Evolutionary conservation across 345 rosid species (phyloP).

Genomic region (Gossypium turneri): DNA sequence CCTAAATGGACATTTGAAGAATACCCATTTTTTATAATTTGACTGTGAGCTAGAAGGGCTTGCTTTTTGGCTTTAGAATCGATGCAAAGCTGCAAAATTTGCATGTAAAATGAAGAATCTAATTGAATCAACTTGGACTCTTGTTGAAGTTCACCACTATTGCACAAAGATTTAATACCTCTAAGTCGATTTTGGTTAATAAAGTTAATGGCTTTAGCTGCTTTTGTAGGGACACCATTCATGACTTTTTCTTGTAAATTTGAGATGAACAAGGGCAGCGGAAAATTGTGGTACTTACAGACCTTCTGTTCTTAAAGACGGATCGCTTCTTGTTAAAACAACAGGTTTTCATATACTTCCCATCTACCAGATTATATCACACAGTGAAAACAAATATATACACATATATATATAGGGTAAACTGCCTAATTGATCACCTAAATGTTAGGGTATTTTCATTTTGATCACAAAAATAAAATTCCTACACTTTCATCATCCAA

Average conservation of each 20-base stretch:
- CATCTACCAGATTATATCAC: too few species aligned
- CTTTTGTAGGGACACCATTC: not conserved
- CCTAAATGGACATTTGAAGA: constrained; percentile 33
- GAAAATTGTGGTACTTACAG: not conserved
- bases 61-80: constrained; percentile 16
- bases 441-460: too few species aligned
- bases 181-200: not conserved
- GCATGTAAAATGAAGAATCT: constrained; percentile 24
- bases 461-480: too few species aligned
- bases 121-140: constrained; percentile 12
- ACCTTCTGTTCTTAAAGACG: not conserved
- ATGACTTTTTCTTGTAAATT: not conserved
- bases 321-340: not conserved
- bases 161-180: not conserved
- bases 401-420: too few species aligned
- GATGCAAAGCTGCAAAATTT: constrained; percentile 37
- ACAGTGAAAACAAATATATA: too few species aligned
- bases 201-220: not conserved
- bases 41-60: constrained; percentile 39
- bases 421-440: too few species aligned
- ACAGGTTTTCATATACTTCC: not conserved
- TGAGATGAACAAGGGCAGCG: not conserved
- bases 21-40: constrained; percentile 41
- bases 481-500: too few species aligned
- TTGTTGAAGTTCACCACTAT: not conserved